These are phyloP conservation scores for Coniochaeta sp. DNA, from an alignment of 2,329 filamentous ascomycete species.

Conservation along the genomic window DNA sequence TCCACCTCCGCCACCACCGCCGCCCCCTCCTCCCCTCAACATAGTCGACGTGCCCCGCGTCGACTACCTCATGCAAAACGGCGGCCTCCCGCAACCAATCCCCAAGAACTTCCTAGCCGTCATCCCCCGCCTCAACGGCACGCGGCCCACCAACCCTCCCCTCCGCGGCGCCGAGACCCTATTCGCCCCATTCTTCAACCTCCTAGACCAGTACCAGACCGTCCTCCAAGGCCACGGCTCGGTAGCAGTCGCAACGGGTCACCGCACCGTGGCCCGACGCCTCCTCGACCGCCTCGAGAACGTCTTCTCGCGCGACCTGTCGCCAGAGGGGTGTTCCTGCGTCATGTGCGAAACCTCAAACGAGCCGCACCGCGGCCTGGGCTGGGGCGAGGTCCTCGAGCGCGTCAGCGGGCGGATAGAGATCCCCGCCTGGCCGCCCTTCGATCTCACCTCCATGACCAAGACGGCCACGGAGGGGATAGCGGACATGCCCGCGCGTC, in stretches of 20 bases:
- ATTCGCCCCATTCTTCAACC: slow-evolving; percentile 74
- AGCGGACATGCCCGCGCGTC: slow-evolving; percentile 52
- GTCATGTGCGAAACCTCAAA: slow-evolving; percentile 66
- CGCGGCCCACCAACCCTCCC: slow-evolving; percentile 55
- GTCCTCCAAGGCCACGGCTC: slow-evolving; percentile 82
- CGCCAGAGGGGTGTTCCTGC: slow-evolving; percentile 76
- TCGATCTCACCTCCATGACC: slow-evolving; percentile 61
- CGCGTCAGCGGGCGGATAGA: slow-evolving; percentile 84
- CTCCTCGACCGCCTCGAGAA: slow-evolving; percentile 86
- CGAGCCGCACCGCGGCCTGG: slow-evolving; percentile 65
- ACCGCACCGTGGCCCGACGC: slow-evolving; percentile 85
- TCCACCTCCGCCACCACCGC: slow-evolving; percentile 51
- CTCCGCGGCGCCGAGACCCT: slow-evolving; percentile 63
- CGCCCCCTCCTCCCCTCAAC: slow-evolving; percentile 69
- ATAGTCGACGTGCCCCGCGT: slow-evolving; percentile 70
- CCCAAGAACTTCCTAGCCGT: slow-evolving; percentile 67
- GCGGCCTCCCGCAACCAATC: slow-evolving; percentile 66
- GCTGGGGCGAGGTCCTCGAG: slow-evolving; percentile 94
- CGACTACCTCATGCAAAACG: slow-evolving; percentile 87
- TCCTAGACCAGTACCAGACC: slow-evolving; percentile 78
- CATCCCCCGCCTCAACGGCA: slow-evolving; percentile 49
- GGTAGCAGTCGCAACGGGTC: slow-evolving; percentile 91
- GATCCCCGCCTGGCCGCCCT: slow-evolving; percentile 82
- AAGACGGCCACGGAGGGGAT: slow-evolving; percentile 55
- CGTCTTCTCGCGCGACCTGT: slow-evolving; percentile 89